These are phyloP conservation scores for Neurospora africana DNA, from an alignment of 495 filamentous ascomycete genomes.

Conservation along the genomic window DNA sequence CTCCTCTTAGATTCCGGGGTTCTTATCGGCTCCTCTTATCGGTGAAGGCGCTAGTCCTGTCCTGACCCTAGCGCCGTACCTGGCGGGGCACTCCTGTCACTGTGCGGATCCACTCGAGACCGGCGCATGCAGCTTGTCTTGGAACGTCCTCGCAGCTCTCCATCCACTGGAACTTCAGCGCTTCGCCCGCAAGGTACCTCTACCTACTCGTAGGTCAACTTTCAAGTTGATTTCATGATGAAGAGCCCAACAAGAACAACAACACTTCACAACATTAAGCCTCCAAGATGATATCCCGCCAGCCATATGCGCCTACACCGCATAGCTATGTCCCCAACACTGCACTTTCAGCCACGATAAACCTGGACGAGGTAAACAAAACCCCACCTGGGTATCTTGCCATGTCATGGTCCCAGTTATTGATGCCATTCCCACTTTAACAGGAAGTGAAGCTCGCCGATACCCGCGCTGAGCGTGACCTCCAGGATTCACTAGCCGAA, in stretches of 20 bases:
- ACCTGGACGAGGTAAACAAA: slow-evolving; percentile 67
- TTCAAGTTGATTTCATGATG: not conserved
- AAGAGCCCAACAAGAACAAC: not conserved
- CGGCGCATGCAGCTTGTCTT: not conserved
- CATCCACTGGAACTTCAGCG: not conserved
- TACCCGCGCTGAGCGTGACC: slow-evolving; percentile 75
- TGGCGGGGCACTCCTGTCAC: not conserved
- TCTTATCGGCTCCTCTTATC: slow-evolving; percentile 16
- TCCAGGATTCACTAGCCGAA: slow-evolving; percentile 92
- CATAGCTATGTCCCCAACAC: slow-evolving; percentile 82
- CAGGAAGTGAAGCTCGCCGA: slow-evolving; percentile 89
- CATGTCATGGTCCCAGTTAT: not conserved
- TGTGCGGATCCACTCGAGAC: not conserved
- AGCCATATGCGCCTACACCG: slow-evolving; percentile 75
- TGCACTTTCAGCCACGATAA: slow-evolving; percentile 73
- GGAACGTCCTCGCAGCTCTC: not conserved
- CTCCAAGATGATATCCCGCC: slow-evolving; percentile 33
- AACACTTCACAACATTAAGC: slow-evolving; percentile 6
- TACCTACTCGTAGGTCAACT: too few species aligned
- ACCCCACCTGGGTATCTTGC: slow-evolving; percentile 2
- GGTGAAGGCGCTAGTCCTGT: not conserved
- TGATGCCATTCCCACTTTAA: not conserved
- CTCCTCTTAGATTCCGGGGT: slow-evolving; percentile 6
- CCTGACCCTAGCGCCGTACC: not conserved
- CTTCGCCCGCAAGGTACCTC: not conserved